These are phyloP conservation scores for Starmerella tilneyi DNA, from an alignment of 805 yeast genomes.

Conservation along the genomic window DNA sequence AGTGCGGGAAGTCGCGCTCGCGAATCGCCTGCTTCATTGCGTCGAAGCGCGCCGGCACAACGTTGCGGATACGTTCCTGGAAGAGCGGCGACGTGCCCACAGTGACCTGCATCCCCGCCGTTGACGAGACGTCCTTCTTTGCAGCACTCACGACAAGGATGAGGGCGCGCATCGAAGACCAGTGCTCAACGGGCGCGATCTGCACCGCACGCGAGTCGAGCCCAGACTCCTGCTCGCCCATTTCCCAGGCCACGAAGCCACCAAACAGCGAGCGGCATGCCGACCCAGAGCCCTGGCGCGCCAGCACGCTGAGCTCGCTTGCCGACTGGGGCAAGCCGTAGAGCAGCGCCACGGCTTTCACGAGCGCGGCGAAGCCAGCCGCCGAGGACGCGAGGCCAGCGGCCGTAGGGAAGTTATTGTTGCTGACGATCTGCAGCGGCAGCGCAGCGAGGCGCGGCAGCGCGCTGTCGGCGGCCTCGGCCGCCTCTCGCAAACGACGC, in stretches of 20 bases:
- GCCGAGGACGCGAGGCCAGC: conserved; percentile 98
- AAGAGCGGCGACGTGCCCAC: conserved; percentile 83
- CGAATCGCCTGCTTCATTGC: conserved; percentile 71
- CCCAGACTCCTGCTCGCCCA: conserved; percentile 74
- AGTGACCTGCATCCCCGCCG: conserved; percentile 93
- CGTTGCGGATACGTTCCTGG: conserved; percentile 60
- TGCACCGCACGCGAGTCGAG: conserved; percentile 89
- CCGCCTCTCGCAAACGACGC: conserved; percentile 50
- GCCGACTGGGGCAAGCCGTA: conserved; percentile 75
- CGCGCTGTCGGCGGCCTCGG: conserved; percentile 46
- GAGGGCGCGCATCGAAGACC: conserved; percentile 91
- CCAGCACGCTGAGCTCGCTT: conserved; percentile 82
- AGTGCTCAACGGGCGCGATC: conserved; percentile 70
- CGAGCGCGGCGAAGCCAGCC: conserved; percentile 96
- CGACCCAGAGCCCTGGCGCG: conserved; percentile 96
- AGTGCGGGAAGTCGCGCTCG: conserved; percentile 61
- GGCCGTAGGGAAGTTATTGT: conserved; percentile 97
- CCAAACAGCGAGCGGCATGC: conserved; percentile 97
- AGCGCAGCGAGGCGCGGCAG: conserved; percentile 43
- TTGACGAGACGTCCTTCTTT: conserved; percentile 89
- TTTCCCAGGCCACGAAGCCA: conserved; percentile 98
- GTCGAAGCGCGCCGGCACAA: conserved; percentile 77
- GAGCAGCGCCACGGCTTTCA: conserved; percentile 74
- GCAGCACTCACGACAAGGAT: conserved; percentile 86
- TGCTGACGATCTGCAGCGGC: conserved; percentile 73